Evolutionary conservation across 2,329 filamentous ascomycete species (phyloP), one percentile per base, ranked within the genome.

Genomic region (Aotearoamyces nothofagi): DNA sequence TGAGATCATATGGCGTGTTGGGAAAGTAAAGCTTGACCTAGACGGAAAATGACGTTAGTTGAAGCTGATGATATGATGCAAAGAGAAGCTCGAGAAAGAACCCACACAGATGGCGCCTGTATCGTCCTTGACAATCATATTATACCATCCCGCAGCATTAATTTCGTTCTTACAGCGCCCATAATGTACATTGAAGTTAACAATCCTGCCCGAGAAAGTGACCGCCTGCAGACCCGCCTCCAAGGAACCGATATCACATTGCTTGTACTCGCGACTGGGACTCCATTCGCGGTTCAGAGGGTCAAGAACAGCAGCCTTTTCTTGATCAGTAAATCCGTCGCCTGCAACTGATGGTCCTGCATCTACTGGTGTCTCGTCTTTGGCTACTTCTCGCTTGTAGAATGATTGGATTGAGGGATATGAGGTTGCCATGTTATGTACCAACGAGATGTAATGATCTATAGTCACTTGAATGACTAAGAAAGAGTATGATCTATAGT

Each of bases 71-170:
- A n/a, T 6, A 14, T 9, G 8, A n/a, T 5, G 24, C 11, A 9
- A 11, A 15, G 5, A 12, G 11, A 11, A n/a, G n/a, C n/a, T n/a
- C n/a, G 8, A 15, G 9, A 19, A 19, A 17, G 9, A 9, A 35
- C 50, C 39, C 32, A 71, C 66, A 5, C 58, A 63, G 32, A 73
- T 56, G 3, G 58, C 60, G 3, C 58, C 68, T 0, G 56, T 60
- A 24, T 66, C 56, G 43, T 75, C 69, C 27, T 61, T 62, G n/a
- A 75, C 42, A 17, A 66, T 55, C 6, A 74, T 42, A 30, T 61
- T 63, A 32, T 69, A 49, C 41, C 58, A 66, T 9, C 63, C 62
- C 35, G 57, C 56, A 2, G 65, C 61, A 22, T 55, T 54, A 20
- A 45, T 47, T 19, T 58, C 53, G 22, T 49, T 53, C 35, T 55